Evolutionary conservation across 441 rosid genomes (phyloP).

Genomic region (Adansonia madagascariensis): DNA sequence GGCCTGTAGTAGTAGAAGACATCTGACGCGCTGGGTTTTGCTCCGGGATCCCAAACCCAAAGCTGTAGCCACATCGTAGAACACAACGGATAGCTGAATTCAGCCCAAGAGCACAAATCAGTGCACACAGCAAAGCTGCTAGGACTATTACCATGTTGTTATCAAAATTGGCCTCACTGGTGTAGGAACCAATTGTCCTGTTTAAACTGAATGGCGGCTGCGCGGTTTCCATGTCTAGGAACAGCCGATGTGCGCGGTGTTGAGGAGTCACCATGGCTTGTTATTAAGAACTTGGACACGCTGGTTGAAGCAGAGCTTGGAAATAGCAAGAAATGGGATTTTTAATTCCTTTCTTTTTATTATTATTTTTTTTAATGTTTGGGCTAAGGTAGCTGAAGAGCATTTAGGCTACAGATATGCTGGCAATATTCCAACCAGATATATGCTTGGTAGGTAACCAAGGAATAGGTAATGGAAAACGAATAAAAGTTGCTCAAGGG

Average conservation of each 20-base stretch:
- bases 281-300: background rate
- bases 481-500: background rate
- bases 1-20: conserved; percentile 41
- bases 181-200: conserved; percentile 36
- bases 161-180: conserved; percentile 49
- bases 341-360: background rate
- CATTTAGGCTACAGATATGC: conserved; percentile 19
- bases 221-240: conserved; percentile 12
- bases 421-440: conserved; percentile 39
- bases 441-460: conserved; percentile 28
- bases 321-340: background rate
- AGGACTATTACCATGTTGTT: conserved; percentile 58
- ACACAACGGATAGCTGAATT: conserved; percentile 52
- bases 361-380: background rate
- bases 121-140: conserved; percentile 39
- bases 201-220: conserved; percentile 13
- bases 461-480: conserved; percentile 23
- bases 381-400: background rate
- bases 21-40: conserved; percentile 33
- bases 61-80: conserved; percentile 45
- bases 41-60: conserved; percentile 29
- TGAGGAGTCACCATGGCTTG: background rate
- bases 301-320: background rate
- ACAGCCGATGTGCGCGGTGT: background rate
- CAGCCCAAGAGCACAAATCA: conserved; percentile 51